Evolutionary conservation across 1,284 basidiomycete species (phyloP), one percentile per base, ranked within the genome.

Genomic region (Salmacisia buchloeana): DNA sequence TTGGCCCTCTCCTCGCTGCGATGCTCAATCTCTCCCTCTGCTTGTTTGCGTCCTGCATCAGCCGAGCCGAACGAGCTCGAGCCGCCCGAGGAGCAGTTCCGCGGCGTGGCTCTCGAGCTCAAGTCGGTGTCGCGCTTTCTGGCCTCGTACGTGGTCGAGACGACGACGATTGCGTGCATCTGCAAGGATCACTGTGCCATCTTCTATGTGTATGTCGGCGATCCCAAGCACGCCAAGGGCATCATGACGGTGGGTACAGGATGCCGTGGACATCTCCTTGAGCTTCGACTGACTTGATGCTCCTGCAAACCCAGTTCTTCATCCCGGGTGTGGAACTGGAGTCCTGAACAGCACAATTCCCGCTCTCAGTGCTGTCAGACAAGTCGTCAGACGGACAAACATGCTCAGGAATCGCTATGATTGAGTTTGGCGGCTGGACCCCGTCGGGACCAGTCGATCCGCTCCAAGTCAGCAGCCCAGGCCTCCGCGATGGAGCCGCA

Each of bases 201-300:
- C 63, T 79, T 80, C 45, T 80, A 80, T 66, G 77, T 80, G 60
- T 80, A 80, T 63, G 70, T 80, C 29, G 77, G 78, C 9, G 71
- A 76, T 10, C 63, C 71, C 10, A 67, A 73, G 49, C 69, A 73
- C 39, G 61, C 65, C 23, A 65, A 63, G 38, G 72, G 72, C 46
- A 66, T 70, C 56, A 74, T 74, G 72, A 72, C 72, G 0, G 67
- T 69, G 60, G 58, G 67, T 52, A 21, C 15, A 31, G 18, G 12
- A 52, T 52, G 46, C 31, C 31, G 12, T 1, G 46, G 2, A 10
- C 46, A 1, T 21, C n/a, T 34, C 25, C 46, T 52, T 52, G 25
- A 15, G 23, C 46, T 23, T 7, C 34, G 31, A 15, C 34, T 15
- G 36, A 35, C 29, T 23, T 46, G 13, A 13, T 23, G 25, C 34